Conservation (phyloP, 2,329 filamentous ascomycete genomes). For the Fusarium pilosicola region DNA sequence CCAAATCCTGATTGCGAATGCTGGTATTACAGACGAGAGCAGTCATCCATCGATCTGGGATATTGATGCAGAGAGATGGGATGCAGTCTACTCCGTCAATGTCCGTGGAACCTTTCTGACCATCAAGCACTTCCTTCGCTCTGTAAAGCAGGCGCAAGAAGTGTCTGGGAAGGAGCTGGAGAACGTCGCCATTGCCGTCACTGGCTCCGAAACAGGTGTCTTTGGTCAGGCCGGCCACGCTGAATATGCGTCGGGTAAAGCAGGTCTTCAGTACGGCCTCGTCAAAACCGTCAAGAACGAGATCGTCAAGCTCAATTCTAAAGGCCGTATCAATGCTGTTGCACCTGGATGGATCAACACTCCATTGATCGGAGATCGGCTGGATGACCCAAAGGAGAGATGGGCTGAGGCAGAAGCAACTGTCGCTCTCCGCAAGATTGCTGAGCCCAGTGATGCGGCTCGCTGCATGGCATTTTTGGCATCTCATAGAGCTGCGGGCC, state of each 20-base stretch:
- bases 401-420: background rate
- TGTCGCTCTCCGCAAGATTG: background rate
- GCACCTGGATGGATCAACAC: conserved; percentile 1
- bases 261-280: background rate
- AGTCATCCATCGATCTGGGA: background rate
- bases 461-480: background rate
- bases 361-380: background rate
- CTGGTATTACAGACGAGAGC: background rate
- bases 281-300: background rate
- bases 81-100: background rate
- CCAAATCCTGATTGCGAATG: background rate
- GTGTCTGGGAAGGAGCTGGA: accelerated
- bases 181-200: background rate
- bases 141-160: background rate
- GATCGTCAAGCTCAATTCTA: background rate
- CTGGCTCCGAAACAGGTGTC: background rate
- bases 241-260: background rate
- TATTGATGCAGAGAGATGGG: background rate
- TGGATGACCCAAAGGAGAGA: background rate
- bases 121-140: background rate
- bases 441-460: background rate
- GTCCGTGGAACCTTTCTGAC: background rate
- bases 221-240: background rate
- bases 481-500: background rate
- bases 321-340: background rate